Evolutionary conservation across 202 grass and related monocot species (phyloP), one percentile per base, ranked within the genome.

Genomic region (Setaria italica): DNA sequence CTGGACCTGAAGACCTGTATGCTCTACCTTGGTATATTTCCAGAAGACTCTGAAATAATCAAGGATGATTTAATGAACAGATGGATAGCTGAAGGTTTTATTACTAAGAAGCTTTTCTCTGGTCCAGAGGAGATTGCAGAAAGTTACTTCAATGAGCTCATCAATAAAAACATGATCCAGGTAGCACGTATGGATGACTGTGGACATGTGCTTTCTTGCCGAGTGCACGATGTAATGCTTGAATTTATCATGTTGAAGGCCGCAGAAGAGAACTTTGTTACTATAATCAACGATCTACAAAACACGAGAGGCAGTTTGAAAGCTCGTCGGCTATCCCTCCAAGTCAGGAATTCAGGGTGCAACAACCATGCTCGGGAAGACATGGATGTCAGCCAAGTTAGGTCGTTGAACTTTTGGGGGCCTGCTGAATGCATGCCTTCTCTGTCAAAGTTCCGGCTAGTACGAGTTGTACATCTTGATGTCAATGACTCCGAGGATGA

Each of bases 1-100:
- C 6, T 53, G 11, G 4, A 89, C 2, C 12, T 88, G 19, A 85
- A 53, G 62, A 59, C 76, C 0, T 89, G 76, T 3, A 9, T 85
- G 30, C 4, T 79, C 5, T 86, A 85, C 66, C 45, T 89, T 33
- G 78, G 49, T 50, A 16, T 85, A 69, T 89, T 80, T 51, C 87
- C 81, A 45, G 30, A 82, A 48, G 88, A 85, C 75, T 79, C 4
- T 42, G 6, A 17, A 17, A 65, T 82, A 53, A 3, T 4, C 0
- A 80, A 78, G 41, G 48, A 60, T 68, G 30, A 50, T 13, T 56
- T 93, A 49, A 1, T 77, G 5, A 80, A 32, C 8, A 3, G 77
- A 57, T 94, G 88, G 89, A 34, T 87, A 1, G 76, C 86, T 7
- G 74, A 84, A 58, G 84, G 80, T 19, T 60, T 90, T 19, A 45